Conservation (phyloP, 2,329 filamentous ascomycete genomes). For the Cryphonectria naterciae region DNA sequence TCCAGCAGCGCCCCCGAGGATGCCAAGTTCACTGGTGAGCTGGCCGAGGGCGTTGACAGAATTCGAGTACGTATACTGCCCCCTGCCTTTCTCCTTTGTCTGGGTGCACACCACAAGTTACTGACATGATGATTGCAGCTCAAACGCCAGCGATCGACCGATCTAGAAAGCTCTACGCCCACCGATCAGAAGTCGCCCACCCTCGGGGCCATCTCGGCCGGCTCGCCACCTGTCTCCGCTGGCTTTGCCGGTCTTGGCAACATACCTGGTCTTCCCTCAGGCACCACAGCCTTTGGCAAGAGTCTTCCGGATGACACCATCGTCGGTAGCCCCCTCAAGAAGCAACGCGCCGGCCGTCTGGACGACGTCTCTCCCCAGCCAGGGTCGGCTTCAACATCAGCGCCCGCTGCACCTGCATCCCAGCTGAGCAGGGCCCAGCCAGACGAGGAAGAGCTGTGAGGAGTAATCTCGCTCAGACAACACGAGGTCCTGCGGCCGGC, state of each 20-base stretch:
- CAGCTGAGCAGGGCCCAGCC: slow-evolving; percentile 12
- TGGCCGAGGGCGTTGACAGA: slow-evolving; percentile 79
- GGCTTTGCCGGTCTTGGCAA: slow-evolving; percentile 21
- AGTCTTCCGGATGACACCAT: slow-evolving; percentile 50
- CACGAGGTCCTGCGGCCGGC: slow-evolving; percentile 15
- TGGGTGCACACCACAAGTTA: slow-evolving; percentile 27
- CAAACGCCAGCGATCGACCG: slow-evolving; percentile 78
- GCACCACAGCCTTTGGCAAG: slow-evolving; percentile 45
- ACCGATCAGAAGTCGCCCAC: slow-evolving; percentile 51
- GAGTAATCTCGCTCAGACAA: slow-evolving; percentile 33
- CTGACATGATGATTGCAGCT: slow-evolving; percentile 58
- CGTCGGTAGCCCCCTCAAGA: slow-evolving; percentile 76
- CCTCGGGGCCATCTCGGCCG: slow-evolving; percentile 44
- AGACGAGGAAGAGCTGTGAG: slow-evolving; percentile 30
- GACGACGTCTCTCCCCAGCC: slow-evolving; percentile 42
- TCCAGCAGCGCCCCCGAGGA: slow-evolving; percentile 69
- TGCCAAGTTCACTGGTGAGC: slow-evolving; percentile 70
- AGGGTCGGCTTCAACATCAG: slow-evolving; percentile 16
- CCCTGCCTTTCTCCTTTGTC: neutral
- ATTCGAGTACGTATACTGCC: slow-evolving; percentile 68
- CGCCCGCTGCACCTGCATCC: slow-evolving; percentile 16
- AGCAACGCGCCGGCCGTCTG: slow-evolving; percentile 67
- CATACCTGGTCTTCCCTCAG: slow-evolving; percentile 22
- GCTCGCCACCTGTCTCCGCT: slow-evolving; percentile 47
- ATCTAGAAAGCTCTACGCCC: slow-evolving; percentile 58